Base-by-base conservation (phyloP, 495 filamentous ascomycete genomes). In the Talaromyces thailandensis region DNA sequence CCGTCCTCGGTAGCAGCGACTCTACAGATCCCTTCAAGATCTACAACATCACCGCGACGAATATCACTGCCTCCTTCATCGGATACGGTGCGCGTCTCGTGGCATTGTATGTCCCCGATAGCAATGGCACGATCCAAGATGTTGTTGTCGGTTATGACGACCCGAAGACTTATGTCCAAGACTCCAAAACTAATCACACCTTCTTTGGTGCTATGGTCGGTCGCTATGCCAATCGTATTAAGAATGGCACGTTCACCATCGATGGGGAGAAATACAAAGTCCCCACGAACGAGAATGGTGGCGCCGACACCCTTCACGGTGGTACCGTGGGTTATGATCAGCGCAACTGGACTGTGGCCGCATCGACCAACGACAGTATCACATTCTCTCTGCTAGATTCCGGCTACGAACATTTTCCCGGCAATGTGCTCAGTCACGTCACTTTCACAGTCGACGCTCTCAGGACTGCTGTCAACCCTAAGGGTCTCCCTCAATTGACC, bases 201-300 rank as follows among this genome's bases (percentile, higher is more conserved):
- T 90, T 87, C 77, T 88, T 90, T 63, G 89, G 90, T 48, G 79
- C 86, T 6, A 82, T 91, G n/a, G 87, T 86, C 5, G 90, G 90
- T 37, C 87, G 90, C 18, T 93, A 93, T 68, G 90, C 89, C 48
- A 93, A 96, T 73, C 86, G 89, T 32, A 96, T 94, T 75, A 90
- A 88, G 79, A 94, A 94, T 72, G 86, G 84, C 64, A 89, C 84
- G 8, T 96, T 94, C 68, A 80, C 79, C 62, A 81, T 93, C 63
- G 87, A 90, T 57, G 87, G 84, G 24, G 65, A 65, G 14, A 78
- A 71, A 0, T 93, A 87, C 67, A 80, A 92, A 63, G 75, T 90
- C 50, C 70, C 79, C 2, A 73, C 86, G 35, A 94, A 93, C 72
- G 91, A 96, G 68, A 84, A 94, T 58, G 66, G 77, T 8, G 86